Base-by-base conservation (phyloP, 768 basidiomycete genomes). In the Favolaschia claudopus region DNA sequence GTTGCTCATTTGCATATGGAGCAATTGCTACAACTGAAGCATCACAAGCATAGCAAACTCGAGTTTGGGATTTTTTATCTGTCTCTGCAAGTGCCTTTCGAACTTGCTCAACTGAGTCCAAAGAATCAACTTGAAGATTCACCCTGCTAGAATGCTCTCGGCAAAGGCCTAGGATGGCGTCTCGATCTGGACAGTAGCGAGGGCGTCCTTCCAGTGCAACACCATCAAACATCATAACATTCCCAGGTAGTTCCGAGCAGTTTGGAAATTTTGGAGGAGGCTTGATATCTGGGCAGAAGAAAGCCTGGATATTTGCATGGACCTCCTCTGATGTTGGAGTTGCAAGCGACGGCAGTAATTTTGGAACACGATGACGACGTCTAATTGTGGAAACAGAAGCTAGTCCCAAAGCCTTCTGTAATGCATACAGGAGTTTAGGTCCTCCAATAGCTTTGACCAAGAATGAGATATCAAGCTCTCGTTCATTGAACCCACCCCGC, bases 11-110 rank as follows among this genome's bases (percentile, higher is more conserved):
- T 2, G 67, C 63, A 20, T 67, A 51, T 10, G 70, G 67, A 2
- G 67, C 71, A 42, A 74, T 50, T 5, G 60, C 70, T 28, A 71
- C 37, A 3, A 75, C 72, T 13, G 71, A 72, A 7, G 59, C 73
- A 54, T 74, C 73, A 36, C 67, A 70, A 32, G 69, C 72, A 57
- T 67, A 64, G 33, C 62, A 67, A 17, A 29, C 42, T 28, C 51
- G 31, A 36, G 40, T 40, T 7, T 40, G 44, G 17, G 58, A 32
- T 17, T 50, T 50, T 48, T 50, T 50, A 27, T 50, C 48, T 50
- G 48, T 50, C 48, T 50, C 48, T n/a, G 36, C 48, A 38, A 68
- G 44, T 3, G 64, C 62, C 20, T 49, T 44, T 43, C 28, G 45
- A 32, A 67, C 54, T 36, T 19, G 19, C 19, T 66, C 36, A 33